phyloP scores from a whole-genome alignment of 345 rosid species.

The Nasturtium officinale region DNA sequence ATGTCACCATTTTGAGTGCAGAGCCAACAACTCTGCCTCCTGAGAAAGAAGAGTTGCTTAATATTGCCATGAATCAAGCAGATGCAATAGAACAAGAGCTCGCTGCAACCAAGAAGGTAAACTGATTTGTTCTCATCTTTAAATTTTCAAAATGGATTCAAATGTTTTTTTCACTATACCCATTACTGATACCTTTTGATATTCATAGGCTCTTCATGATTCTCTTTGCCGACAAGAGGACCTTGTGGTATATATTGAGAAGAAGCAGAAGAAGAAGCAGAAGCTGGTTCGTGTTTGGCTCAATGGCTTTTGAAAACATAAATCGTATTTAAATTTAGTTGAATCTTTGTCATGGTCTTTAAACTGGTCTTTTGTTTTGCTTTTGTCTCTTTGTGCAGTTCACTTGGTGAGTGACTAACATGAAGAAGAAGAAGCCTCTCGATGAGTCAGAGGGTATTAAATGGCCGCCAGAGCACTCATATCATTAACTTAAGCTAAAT shows the following conservation, averaged over 20 bases:
- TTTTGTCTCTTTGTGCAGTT: constrained; percentile 2
- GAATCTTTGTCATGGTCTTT: background rate
- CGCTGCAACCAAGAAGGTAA: constrained; percentile 69
- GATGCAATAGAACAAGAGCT: constrained; percentile 72
- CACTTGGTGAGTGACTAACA: background rate
- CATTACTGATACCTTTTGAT: background rate
- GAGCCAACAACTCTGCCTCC: constrained; percentile 61
- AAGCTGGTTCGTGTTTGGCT: constrained; percentile 37
- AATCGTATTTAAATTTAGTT: background rate
- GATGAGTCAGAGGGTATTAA: background rate
- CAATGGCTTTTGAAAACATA: background rate
- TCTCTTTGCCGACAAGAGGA: constrained; percentile 65
- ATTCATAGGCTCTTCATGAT: constrained; percentile 67
- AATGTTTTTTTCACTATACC: background rate
- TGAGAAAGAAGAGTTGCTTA: constrained; percentile 72
- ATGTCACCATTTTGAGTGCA: constrained; percentile 48
- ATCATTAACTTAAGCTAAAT: background rate
- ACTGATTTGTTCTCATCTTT: background rate
- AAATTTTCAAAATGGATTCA: background rate
- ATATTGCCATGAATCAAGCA: constrained; percentile 57
- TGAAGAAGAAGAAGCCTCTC: background rate
- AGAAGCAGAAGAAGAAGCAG: constrained; percentile 71
- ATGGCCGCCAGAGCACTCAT: background rate
- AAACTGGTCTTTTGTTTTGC: background rate
- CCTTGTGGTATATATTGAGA: constrained; percentile 64